These are phyloP conservation scores for Incumbomyces delicatus DNA, from an alignment of 2,329 filamentous ascomycete genomes.

Conservation along the genomic window DNA sequence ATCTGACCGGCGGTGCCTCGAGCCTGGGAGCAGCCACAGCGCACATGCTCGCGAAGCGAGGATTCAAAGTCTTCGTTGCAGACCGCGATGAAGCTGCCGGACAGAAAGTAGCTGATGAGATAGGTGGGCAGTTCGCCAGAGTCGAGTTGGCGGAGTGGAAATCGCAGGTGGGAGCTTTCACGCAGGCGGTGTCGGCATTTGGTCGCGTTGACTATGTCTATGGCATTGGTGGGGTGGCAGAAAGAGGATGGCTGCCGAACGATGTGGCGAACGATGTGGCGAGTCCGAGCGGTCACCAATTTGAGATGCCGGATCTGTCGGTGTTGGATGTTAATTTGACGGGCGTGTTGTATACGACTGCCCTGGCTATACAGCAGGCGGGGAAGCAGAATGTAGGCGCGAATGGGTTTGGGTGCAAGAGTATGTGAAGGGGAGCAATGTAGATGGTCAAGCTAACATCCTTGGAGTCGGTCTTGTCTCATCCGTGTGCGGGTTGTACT, in stretches of 20 bases:
- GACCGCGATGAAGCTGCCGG: constrained; percentile 18
- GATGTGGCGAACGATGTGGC: constrained; percentile 18
- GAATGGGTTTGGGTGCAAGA: constrained; percentile 30
- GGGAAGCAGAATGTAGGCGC: constrained; percentile 28
- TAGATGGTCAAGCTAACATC: not conserved
- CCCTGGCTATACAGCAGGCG: constrained; percentile 36
- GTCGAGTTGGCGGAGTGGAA: constrained; percentile 17
- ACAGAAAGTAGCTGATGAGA: constrained; percentile 15
- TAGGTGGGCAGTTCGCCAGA: constrained; percentile 10
- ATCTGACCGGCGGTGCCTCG: constrained; percentile 23
- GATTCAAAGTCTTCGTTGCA: constrained; percentile 24
- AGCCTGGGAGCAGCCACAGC: constrained; percentile 22
- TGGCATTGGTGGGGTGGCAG: constrained; percentile 33
- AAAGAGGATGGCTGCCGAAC: constrained; percentile 29
- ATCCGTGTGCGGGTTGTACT: constrained; percentile 31
- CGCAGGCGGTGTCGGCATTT: constrained; percentile 24
- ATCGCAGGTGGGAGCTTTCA: constrained; percentile 25
- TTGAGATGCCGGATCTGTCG: constrained; percentile 30
- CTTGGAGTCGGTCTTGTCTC: constrained; percentile 22
- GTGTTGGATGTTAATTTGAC: constrained; percentile 33
- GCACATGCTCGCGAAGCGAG: constrained; percentile 20
- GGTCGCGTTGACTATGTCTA: constrained; percentile 33
- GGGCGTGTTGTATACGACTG: constrained; percentile 34
- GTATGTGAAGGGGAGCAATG: too few relatives aligned
- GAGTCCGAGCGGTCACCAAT: constrained; percentile 13